Evolutionary conservation across 192 early-diverging fungal species (phyloP).

Genomic region (Coemansia sp.): DNA sequence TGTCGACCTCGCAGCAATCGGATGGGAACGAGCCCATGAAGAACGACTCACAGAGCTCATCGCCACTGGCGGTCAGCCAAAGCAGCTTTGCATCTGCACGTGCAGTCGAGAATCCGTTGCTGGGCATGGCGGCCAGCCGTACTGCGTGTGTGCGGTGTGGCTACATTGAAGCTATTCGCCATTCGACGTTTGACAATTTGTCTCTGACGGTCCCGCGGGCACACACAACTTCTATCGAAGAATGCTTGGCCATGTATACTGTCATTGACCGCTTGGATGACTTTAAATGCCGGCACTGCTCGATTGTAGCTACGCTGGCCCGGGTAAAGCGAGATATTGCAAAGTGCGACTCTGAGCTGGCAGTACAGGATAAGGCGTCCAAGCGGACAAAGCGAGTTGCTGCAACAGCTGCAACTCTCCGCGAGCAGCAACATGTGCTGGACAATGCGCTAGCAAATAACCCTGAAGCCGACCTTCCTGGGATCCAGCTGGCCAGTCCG

Average conservation of each 20-base stretch:
- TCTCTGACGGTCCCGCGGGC: slow-evolving; percentile 63
- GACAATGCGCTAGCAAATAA: slow-evolving; percentile 30
- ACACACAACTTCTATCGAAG: slow-evolving; percentile 56
- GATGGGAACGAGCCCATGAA: not conserved
- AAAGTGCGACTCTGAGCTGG: slow-evolving; percentile 9
- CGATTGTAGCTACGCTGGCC: slow-evolving; percentile 53
- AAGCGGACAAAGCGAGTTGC: slow-evolving; percentile 17
- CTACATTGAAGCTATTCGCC: slow-evolving; percentile 72
- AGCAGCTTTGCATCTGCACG: not conserved
- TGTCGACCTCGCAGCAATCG: slow-evolving; percentile 19
- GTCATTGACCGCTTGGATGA: slow-evolving; percentile 66
- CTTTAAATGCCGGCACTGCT: slow-evolving; percentile 67
- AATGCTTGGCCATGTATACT: slow-evolving; percentile 64
- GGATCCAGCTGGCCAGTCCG: slow-evolving; percentile 26
- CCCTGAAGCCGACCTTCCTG: slow-evolving; percentile 40
- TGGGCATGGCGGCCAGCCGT: slow-evolving; percentile 65
- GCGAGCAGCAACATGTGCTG: slow-evolving; percentile 18
- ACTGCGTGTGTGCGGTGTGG: slow-evolving; percentile 70
- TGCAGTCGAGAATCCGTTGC: slow-evolving; percentile 39
- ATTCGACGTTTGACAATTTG: slow-evolving; percentile 71
- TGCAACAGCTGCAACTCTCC: slow-evolving; percentile 9
- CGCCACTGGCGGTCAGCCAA: not conserved
- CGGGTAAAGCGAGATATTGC: slow-evolving; percentile 13
- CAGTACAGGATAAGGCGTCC: not conserved
- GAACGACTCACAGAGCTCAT: not conserved